Conservation (phyloP, 306 rosid genomes). For the Astragalus glycyphyllos region DNA sequence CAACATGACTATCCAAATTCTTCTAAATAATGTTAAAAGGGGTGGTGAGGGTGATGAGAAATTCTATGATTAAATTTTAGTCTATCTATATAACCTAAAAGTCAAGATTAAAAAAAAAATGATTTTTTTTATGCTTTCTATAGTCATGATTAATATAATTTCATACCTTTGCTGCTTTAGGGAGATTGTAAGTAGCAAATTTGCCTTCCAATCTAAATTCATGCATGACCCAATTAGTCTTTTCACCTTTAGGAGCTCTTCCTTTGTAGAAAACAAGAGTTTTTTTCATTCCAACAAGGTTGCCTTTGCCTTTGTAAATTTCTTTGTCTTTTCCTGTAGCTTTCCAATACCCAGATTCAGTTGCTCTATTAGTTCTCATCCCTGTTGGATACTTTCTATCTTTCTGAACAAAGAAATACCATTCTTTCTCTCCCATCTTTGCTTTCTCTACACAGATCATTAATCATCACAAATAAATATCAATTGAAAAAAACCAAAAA, state of each 20-base stretch:
- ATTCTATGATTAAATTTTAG: conserved; percentile 35
- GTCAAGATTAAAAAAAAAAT: not conserved
- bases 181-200: conserved; percentile 51
- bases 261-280: conserved; percentile 93
- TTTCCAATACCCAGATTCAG: conserved; percentile 93
- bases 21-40: too few species aligned
- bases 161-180: conserved; percentile 65
- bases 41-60: not conserved
- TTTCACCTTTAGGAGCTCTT: conserved; percentile 95
- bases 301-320: conserved; percentile 64
- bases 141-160: not conserved
- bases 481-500: too few species aligned
- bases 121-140: not conserved
- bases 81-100: not conserved
- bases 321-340: conserved; percentile 95
- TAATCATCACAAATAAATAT: not conserved
- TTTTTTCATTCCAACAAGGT: conserved; percentile 94
- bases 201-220: conserved; percentile 85
- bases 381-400: conserved; percentile 98
- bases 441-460: conserved; percentile 66
- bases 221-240: conserved; percentile 97
- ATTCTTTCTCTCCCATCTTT: conserved; percentile 95
- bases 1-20: too few species aligned
- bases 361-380: conserved; percentile 90
- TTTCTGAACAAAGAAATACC: conserved; percentile 88